Base-by-base conservation (phyloP, 768 basidiomycete species). In the Royoungia palumana region DNA sequence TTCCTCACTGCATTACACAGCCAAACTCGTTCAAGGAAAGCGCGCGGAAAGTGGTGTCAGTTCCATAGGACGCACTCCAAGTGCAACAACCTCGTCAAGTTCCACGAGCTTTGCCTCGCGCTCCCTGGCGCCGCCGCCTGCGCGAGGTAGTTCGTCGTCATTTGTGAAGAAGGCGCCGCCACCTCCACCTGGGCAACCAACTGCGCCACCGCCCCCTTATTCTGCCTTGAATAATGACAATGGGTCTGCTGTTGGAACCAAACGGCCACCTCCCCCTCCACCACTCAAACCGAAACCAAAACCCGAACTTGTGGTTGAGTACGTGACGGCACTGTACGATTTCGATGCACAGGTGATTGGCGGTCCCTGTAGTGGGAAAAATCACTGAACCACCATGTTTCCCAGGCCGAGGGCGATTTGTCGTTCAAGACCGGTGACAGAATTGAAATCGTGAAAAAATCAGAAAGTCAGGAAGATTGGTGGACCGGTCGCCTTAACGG, bases 301-400 rank as follows among this genome's bases (percentile, higher is more conserved):
- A 66, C 74, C 78, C 8, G 73, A 75, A 25, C 80, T 80, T 2
- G 72, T 72, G 43, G 70, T 76, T 4, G 79, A 84, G 66, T 93
- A 92, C 61, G 93, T 94, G 21, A 86, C 90, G 10, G 96, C 96
- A 25, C 64, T 98, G 61, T 99, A 96, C 63, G 96, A 99, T 67
- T 99, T 95, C 64, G 78, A 76, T 30, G 92, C 96, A 17, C 94
- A 95, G 79, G 85, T 83, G 62, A 46, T 73, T 62, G 17, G 38
- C 38, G 24, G 12, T 27, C 10, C 10, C 13, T 27, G 20, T 11
- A 36, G 6, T 17, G 12, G 20, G 6, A 35, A 2, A 19, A 19
- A 12, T 11, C 8, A 22, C 14, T 50, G 7, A 54, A 35, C 10
- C 30, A 3, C 35, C 30, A 6, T 14, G 5, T 44, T 19, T n/a